Base-by-base conservation (phyloP, 2,329 filamentous ascomycete genomes). In the Fusarium sp. region DNA sequence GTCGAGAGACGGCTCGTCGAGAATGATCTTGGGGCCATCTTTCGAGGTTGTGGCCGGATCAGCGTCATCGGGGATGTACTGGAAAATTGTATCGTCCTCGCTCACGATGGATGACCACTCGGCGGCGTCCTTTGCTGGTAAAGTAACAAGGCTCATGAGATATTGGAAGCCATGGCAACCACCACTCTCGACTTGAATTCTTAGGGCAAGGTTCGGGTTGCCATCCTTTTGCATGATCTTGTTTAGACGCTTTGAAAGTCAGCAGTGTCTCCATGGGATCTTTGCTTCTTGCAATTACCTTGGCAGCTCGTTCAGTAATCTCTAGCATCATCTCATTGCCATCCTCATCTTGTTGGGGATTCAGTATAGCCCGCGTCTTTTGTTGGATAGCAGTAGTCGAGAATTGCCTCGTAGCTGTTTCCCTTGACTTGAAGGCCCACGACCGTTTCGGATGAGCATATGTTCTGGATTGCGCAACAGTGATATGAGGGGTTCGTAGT, bases 151-250 rank as follows among this genome's bases (percentile, higher is more conserved):
- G 22, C 92, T 94, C 94, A 99, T 98, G 52, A 97, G 85, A 81
- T 99, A 99, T 82, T 99, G 96, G 82, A 99, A 99, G 56, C 96
- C 96, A 83, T 99, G 96, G 82, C 96, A 99, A 63, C 96, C 96
- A 73, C 96, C 96, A 64, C 93, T 94, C 80, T 97, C 95, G 66
- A 99, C 95, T 70, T 93, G 92, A 75, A 99, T 93, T 59, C 96
- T 93, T n/a, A 99, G 88, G 31, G 95, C 94, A 38, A 97, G 90
- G 78, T 93, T 87, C 5, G 94, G 94, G 81, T 97, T 97, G 24
- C 81, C 79, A 78, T 93, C 91, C 76, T 91, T 90, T 42, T 84
- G 80, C 87, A 94, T 95, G 72, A 96, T 97, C 74, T 94, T 89
- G 66, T 90, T 87, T 38, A 98, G 90, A 41, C 95, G 93, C 89